Evolutionary conservation across 2,329 filamentous ascomycete species (phyloP).

Genomic region (Botrytis elliptica): DNA sequence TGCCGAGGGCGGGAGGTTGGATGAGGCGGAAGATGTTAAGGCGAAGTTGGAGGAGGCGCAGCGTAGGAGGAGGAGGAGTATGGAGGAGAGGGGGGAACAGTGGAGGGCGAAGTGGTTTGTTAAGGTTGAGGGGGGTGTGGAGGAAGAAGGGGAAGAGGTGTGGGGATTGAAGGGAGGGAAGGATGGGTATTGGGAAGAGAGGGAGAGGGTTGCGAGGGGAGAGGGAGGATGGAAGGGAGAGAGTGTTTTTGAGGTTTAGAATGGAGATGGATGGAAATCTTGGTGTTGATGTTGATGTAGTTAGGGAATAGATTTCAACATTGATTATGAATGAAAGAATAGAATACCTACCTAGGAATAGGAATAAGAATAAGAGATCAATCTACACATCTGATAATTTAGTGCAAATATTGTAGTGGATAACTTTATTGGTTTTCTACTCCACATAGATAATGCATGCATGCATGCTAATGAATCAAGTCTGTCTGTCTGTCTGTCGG

Average conservation of each 20-base stretch:
- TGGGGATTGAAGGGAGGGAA: constrained; percentile 78
- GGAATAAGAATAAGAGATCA: no score
- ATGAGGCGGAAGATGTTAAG: constrained; percentile 82
- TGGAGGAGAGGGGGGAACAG: constrained; percentile 72
- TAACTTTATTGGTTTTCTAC: no score
- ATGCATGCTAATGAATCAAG: background rate
- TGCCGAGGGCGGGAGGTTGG: constrained; percentile 77
- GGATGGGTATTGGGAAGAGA: constrained; percentile 92
- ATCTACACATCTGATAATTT: no score
- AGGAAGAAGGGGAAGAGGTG: constrained; percentile 64
- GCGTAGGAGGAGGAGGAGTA: constrained; percentile 66
- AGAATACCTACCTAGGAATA: no score
- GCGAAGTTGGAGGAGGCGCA: constrained; percentile 82
- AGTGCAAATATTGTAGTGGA: no score
- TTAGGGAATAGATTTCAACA: background rate
- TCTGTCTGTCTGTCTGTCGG: background rate
- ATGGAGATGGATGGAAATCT: background rate
- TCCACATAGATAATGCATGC: no score
- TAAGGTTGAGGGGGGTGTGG: constrained; percentile 57
- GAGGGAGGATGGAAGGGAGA: constrained; percentile 61
- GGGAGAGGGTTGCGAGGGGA: constrained; percentile 47
- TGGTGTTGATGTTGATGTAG: no score
- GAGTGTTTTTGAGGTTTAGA: constrained; percentile 46
- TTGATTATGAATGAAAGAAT: no score
- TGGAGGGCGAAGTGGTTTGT: constrained; percentile 85